phyloP scores from a whole-genome alignment of 2,329 filamentous ascomycete species.

The Penicillium paneum region DNA sequence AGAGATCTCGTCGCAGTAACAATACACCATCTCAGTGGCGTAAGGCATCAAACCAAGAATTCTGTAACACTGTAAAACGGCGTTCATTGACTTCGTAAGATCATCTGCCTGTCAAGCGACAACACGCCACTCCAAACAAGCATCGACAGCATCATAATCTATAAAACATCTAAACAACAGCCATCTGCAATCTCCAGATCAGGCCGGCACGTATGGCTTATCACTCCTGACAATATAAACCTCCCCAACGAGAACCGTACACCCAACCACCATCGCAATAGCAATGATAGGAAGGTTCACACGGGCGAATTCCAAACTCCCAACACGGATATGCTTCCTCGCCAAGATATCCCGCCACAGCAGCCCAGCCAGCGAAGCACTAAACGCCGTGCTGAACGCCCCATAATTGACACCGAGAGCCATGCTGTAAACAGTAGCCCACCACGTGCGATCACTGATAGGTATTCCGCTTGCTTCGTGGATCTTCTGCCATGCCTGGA shows the following conservation, averaged over 20 bases:
- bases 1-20: slow-evolving; percentile 43
- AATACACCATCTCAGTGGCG: slow-evolving; percentile 52
- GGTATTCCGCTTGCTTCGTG: slow-evolving; percentile 46
- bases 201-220: slow-evolving; percentile 33
- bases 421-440: slow-evolving; percentile 72
- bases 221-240: slow-evolving; percentile 56
- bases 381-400: slow-evolving; percentile 70
- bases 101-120: background rate
- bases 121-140: background rate
- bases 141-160: background rate
- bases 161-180: background rate
- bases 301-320: slow-evolving; percentile 62
- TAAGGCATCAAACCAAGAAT: slow-evolving; percentile 54
- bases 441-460: slow-evolving; percentile 65
- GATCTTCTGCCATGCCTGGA: slow-evolving; percentile 66
- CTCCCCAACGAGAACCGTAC: slow-evolving; percentile 59
- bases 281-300: slow-evolving; percentile 70
- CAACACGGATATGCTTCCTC: slow-evolving; percentile 65
- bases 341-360: slow-evolving; percentile 69
- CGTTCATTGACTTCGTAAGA: slow-evolving; percentile 5
- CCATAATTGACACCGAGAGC: slow-evolving; percentile 72
- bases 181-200: background rate
- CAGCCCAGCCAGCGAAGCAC: slow-evolving; percentile 67
- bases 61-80: background rate
- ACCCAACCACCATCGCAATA: slow-evolving; percentile 64